phyloP scores from a whole-genome alignment of 345 rosid species.

The Lenwebbia sp. region DNA sequence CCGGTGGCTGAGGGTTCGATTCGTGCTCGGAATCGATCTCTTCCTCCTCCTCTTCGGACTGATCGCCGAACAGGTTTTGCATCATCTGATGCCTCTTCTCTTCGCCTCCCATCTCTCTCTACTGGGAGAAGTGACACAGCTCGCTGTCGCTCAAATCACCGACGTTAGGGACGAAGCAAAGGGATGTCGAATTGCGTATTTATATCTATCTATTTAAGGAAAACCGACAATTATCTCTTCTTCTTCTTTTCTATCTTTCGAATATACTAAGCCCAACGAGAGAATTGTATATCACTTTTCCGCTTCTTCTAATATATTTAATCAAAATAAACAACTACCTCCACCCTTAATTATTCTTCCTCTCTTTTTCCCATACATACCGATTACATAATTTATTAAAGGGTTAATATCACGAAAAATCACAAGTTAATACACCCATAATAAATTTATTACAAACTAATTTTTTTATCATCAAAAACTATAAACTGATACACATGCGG shows the following conservation, averaged over 20 bases:
- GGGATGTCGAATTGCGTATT: neutral
- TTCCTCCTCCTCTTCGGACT: slow-evolving; percentile 86
- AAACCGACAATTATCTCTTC: neutral
- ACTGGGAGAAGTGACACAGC: neutral
- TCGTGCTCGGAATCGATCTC: slow-evolving; percentile 96
- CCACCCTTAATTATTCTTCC: neutral
- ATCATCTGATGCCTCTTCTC: slow-evolving; percentile 92
- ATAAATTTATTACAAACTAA: no score
- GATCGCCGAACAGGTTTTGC: slow-evolving; percentile 95
- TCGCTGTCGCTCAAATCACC: neutral
- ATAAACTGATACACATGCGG: no score
- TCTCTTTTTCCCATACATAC: neutral
- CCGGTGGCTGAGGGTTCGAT: slow-evolving; percentile 84
- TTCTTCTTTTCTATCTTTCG: neutral
- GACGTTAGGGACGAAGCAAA: neutral
- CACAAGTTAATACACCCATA: no score
- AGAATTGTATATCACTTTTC: neutral
- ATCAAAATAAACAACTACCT: neutral
- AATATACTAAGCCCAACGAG: neutral
- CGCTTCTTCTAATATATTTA: neutral
- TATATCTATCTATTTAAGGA: neutral
- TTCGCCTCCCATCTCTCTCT: slow-evolving; percentile 54
- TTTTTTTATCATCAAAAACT: no score
- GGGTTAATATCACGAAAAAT: no score
- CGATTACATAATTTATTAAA: neutral